Evolutionary conservation across 768 basidiomycete genomes (phyloP), one percentile per base, ranked within the genome.

Genomic region (Polyporus arcularius): DNA sequence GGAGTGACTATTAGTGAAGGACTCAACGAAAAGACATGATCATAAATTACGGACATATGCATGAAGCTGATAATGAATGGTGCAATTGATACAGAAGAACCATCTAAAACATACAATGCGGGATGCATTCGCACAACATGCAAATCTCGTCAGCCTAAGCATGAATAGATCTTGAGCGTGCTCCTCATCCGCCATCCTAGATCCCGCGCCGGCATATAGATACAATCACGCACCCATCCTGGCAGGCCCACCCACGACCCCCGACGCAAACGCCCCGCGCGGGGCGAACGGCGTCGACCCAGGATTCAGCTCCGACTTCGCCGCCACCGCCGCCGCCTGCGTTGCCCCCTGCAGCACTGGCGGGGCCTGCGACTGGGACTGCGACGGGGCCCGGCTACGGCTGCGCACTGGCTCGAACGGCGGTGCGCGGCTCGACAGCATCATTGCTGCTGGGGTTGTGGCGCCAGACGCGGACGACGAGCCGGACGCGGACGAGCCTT

Each of bases 401-500:
- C 50, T 55, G 9, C 55, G 46, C 43, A 71, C 75, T 2, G 83
- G 84, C 65, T 85, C 84, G 55, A 85, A 86, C 15, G 83, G 80
- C 4, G 79, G 75, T 2, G 84, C 85, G 41, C 78, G 80, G 59
- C 80, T 79, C 10, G 84, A 85, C n/a, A 85, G 68, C 12, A 72
- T 80, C 8, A 81, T 82, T 3, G 45, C 62, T 4, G 46, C 46
- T 0, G 46, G 46, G 26, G 46, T 48, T 26, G 46, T 21, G 26
- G 46, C 40, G 53, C 60, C 49, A 51, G 64, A 58, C 40, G 65
- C 55, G 15, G 57, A 40, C 12, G 59, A 41, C 16, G 53, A 43
- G 38, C 67, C 56, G 31, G 72, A 66, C 50, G 67, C 55, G 31
- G 62, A 65, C n/a, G 65, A 63, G 42, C 48, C 55, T 3, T 55